Evolutionary conservation across 2,329 filamentous ascomycete species (phyloP).

Genomic region (Venturia oleaginea): DNA sequence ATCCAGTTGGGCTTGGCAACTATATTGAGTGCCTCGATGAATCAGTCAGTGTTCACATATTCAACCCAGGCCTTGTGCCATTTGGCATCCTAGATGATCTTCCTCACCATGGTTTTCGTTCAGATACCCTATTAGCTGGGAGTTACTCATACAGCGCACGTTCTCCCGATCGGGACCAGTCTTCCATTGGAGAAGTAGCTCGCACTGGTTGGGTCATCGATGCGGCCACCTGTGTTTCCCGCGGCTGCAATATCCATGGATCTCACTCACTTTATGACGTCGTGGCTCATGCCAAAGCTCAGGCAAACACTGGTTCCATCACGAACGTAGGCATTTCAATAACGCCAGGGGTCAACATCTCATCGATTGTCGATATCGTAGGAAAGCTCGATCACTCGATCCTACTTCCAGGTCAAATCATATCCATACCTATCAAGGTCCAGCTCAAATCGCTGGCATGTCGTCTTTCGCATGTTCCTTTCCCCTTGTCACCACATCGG

Average conservation of each 20-base stretch:
- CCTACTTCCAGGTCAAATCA: slow-evolving; percentile 5
- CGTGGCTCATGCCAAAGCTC: slow-evolving; percentile 4
- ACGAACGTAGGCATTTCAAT: neutral
- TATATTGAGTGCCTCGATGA: neutral
- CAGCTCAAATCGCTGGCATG: slow-evolving; percentile 4
- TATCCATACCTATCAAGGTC: slow-evolving; percentile 7
- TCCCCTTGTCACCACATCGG: neutral
- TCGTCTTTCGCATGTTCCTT: neutral
- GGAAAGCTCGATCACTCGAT: neutral
- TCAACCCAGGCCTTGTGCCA: slow-evolving; percentile 10
- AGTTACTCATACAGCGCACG: neutral
- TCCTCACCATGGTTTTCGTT: neutral
- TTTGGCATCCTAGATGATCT: neutral
- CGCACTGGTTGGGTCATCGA: slow-evolving; percentile 4
- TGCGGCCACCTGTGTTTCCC: neutral
- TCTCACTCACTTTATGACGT: slow-evolving; percentile 5
- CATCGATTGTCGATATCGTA: neutral
- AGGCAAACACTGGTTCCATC: slow-evolving; percentile 2
- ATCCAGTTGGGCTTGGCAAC: neutral
- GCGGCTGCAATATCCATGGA: slow-evolving; percentile 2
- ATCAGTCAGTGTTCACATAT: neutral
- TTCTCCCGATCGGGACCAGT: neutral
- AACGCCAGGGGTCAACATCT: neutral
- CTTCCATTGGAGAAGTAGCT: neutral
- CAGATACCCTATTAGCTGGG: neutral